phyloP scores from a whole-genome alignment of 306 rosid species.

The Crataegus laevigata region DNA sequence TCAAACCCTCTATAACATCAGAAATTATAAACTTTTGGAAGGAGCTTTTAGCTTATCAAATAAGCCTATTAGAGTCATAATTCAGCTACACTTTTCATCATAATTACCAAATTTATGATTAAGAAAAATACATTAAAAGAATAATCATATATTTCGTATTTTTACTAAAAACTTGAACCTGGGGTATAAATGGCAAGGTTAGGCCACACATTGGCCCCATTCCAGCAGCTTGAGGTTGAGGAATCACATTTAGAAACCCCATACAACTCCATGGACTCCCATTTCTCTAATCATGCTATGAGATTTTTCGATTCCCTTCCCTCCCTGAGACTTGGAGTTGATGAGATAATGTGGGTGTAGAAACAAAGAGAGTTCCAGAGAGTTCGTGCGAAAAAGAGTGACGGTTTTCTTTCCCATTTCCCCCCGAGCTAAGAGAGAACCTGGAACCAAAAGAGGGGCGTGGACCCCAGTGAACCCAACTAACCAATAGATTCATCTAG shows the following conservation, averaged over 20 bases:
- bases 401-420: too few species aligned
- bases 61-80: conserved; percentile 10
- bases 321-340: too few species aligned
- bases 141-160: neutral
- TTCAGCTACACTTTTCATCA: conserved; percentile 10
- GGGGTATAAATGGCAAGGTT: conserved; percentile 80
- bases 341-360: too few species aligned
- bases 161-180: conserved; percentile 64
- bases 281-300: conserved; percentile 16
- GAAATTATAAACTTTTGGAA: conserved; percentile 7
- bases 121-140: neutral
- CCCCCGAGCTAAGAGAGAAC: too few species aligned
- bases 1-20: conserved; percentile 26
- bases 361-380: too few species aligned
- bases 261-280: conserved; percentile 38
- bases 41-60: neutral
- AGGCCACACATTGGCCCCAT: conserved; percentile 63
- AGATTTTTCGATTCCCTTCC: too few species aligned
- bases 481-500: too few species aligned
- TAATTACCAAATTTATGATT: neutral
- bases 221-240: conserved; percentile 50
- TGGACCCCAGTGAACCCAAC: too few species aligned
- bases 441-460: too few species aligned
- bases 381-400: too few species aligned
- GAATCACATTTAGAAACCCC: conserved; percentile 53